Percentiles rank a stretch among this genome's conserved stretches.
Evolutionary conservation across 164 flowering plant genomes (phyloP).

Genomic region (Vitis amurensis): DNA sequence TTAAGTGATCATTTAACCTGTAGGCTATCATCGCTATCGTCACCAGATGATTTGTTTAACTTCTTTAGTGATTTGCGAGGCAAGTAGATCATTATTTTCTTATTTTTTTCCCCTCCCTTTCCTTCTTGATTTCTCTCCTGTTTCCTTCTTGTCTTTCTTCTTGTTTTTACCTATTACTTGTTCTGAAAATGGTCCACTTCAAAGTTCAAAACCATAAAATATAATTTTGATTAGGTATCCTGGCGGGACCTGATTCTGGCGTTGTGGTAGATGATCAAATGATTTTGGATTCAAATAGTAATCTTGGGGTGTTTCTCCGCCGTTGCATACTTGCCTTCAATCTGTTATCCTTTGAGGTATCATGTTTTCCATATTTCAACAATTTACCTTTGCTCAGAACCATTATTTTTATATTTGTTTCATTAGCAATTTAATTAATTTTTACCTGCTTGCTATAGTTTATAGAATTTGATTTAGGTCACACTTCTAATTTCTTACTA

Average conservation of each 20-base stretch:
- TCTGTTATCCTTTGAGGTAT: conserved; percentile 81
- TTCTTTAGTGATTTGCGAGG: conserved; percentile 70
- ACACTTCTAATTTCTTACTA: background rate
- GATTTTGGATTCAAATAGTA: conserved; percentile 74
- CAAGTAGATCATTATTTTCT: conserved; percentile 18
- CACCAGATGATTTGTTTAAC: conserved; percentile 90
- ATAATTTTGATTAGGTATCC: conserved; percentile 43
- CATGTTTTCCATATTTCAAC: background rate
- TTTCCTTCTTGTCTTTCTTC: background rate
- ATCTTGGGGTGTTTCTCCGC: conserved; percentile 74
- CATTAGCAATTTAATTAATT: background rate
- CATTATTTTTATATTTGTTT: no score
- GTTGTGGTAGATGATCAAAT: conserved; percentile 72
- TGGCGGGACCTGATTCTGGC: conserved; percentile 58
- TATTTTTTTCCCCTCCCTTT: background rate
- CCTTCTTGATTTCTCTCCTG: background rate
- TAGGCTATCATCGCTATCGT: conserved; percentile 51
- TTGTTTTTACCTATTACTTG: background rate
- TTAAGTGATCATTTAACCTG: conserved; percentile 54
- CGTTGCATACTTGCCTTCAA: conserved; percentile 85
- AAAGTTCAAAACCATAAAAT: background rate
- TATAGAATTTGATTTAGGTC: background rate
- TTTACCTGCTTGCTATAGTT: background rate
- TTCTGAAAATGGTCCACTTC: background rate
- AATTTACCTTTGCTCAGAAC: no score